Base-by-base conservation (phyloP, 805 yeast genomes). In the Candida patagonica region DNA sequence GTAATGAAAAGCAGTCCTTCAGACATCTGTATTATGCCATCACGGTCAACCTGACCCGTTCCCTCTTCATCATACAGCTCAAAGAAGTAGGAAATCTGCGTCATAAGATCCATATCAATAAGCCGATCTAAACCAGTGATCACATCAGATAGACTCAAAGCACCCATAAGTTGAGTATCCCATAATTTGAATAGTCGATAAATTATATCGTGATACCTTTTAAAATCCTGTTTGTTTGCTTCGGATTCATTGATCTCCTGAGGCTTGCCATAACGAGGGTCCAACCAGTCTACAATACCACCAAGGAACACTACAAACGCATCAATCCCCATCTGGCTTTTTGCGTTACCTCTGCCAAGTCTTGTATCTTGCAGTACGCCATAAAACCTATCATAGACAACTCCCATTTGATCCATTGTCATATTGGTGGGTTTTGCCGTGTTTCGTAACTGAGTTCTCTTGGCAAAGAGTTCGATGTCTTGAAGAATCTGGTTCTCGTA, bases 401-500 rank as follows among this genome's bases (percentile, higher is more conserved):
- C 73, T 3, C 86, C 75, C 13, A 86, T 49, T 27, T 83, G 74
- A 0, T 68, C 77, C 20, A 61, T 66, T 3, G 68, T 57, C 25
- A 89, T 61, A 53, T 81, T 74, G 20, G 68, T 70, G 1, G 84
- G 74, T 55, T 80, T 79, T 26, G 94, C 89, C 40, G 89, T 64
- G 59, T 86, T 88, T 49, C 98, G 70, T 30, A 92, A 58, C 59
- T 92, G 96, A 0, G 96, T 85, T 42, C 95, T 71, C 60, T 89
- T 92, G 26, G 92, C 94, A 64, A 89, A 89, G 1, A 78, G 70
- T 49, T 92, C 95, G 45, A 89, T 86, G 40, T 92, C 89, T 51
- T 74, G 83, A 54, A 83, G 76, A 32, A 92, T 89, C 33, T 78
- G 74, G 49, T 78, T 76, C 59, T 87, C 78, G 57, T 75, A 79